Conservation (phyloP, 2,329 filamentous ascomycete species). For the Hypoxylon sp. region DNA sequence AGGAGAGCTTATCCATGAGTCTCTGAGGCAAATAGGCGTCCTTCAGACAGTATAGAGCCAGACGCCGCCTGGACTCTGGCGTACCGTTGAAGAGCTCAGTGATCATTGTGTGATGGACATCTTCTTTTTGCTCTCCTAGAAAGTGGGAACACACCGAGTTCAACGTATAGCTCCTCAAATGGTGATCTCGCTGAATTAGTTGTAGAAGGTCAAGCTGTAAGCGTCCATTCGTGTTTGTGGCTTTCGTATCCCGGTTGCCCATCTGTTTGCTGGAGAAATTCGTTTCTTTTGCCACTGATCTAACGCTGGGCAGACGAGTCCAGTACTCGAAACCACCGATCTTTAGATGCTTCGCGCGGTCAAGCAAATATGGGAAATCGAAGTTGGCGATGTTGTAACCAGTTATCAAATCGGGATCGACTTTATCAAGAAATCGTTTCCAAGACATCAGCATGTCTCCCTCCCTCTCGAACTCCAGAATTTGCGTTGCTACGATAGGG, state of each 20-base stretch:
- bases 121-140: constrained; percentile 96
- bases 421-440: constrained; percentile 89
- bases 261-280: constrained; percentile 99
- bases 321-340: constrained; percentile 86
- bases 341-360: constrained; percentile 88
- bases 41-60: constrained; percentile 97
- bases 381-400: constrained; percentile 99
- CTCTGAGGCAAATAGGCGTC: constrained; percentile 96
- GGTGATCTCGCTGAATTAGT: constrained; percentile 92
- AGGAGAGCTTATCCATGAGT: constrained; percentile 97
- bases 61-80: constrained; percentile 87
- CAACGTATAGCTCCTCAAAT: constrained; percentile 94
- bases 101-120: constrained; percentile 99
- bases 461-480: constrained; percentile 86
- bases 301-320: constrained; percentile 81
- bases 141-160: constrained; percentile 98
- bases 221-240: constrained; percentile 94
- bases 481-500: constrained; percentile 93
- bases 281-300: constrained; percentile 80
- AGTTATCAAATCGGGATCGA: constrained; percentile 97
- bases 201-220: constrained; percentile 96
- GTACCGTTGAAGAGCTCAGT: constrained; percentile 98
- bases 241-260: constrained; percentile 94
- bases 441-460: constrained; percentile 92
- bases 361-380: constrained; percentile 95